Base-by-base conservation (phyloP, 345 rosid species). In the Kernera saxatilis region DNA sequence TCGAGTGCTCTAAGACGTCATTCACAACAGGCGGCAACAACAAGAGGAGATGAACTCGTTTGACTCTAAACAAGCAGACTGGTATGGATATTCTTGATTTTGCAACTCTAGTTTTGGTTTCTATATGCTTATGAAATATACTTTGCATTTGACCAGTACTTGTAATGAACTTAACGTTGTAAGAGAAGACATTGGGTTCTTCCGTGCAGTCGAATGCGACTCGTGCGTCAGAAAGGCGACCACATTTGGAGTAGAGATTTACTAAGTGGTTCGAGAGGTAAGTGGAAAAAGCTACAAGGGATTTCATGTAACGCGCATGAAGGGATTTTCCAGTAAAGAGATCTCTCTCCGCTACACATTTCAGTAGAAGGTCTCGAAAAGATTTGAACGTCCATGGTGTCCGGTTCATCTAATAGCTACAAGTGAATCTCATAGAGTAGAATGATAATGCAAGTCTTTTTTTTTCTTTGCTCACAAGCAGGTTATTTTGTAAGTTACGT, bases 221-320 rank as follows among this genome's bases (percentile, higher is more conserved):
- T 44, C 67, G 78, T 48, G 98, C 94, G 4, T 80, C 46, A 26
- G 70, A 4, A 10, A 89, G 78, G 54, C 44, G 83, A 69, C 87
- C 81, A 81, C 87, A 89, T 55, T 85, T 87, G 80, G 96, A 89
- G 86, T 87, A 89, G 17, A 92, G 92, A 73, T 87, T 86, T 74
- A 83, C 80, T 79, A 92, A 89, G 72, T 89, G 94, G 64, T 92
- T 92, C 83, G 96, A 86, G 69, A 89, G 83, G 60, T 84, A 88
- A 51, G 92, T 86, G 19, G 96, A 85, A 11, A 82, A 32, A 64
- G 89, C 84, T 58, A 88, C 5, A 12, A 84, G 19, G n/a, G 84
- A 82, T 57, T 93, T 91, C 77, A 93, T 49, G 79, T 86, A 93
- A 39, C 80, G 82, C 0, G 89, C 67, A 54, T 93, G 96, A 43